Evolutionary conservation across 108 stramenopile species (phyloP).

Genomic region (Cylindrotheca closterium): DNA sequence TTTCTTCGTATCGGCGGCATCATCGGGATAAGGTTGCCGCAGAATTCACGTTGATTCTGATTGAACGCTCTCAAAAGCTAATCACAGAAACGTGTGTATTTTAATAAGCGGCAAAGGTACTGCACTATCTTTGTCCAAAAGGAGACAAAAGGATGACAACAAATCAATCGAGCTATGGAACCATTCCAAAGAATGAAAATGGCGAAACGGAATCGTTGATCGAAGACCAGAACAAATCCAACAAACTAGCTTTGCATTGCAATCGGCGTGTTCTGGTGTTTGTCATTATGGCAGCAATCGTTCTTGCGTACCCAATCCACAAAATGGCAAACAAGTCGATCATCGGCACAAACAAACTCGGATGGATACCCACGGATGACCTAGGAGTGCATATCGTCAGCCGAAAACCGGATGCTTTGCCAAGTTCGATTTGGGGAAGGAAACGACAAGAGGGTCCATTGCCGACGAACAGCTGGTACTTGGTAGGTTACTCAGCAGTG

Average conservation of each 20-base stretch:
- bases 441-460: slow-evolving; percentile 8
- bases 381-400: not conserved
- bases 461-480: slow-evolving; percentile 32
- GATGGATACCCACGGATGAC: not conserved
- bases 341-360: not conserved
- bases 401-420: not conserved
- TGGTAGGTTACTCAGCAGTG: slow-evolving; percentile 11
- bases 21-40: no score
- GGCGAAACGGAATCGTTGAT: not conserved
- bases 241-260: not conserved
- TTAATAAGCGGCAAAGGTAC: no score
- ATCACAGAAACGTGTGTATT: no score
- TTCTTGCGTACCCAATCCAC: not conserved
- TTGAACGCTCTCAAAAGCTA: no score
- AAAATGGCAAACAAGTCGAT: not conserved
- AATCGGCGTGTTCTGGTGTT: no score
- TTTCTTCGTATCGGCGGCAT: no score
- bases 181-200: no score
- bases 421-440: slow-evolving; percentile 1
- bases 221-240: no score
- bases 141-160: no score
- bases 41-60: no score
- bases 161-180: no score
- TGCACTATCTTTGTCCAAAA: no score
- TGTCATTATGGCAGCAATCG: not conserved